Evolutionary conservation across 306 rosid genomes (phyloP).

Genomic region (Carpinus viminea): DNA sequence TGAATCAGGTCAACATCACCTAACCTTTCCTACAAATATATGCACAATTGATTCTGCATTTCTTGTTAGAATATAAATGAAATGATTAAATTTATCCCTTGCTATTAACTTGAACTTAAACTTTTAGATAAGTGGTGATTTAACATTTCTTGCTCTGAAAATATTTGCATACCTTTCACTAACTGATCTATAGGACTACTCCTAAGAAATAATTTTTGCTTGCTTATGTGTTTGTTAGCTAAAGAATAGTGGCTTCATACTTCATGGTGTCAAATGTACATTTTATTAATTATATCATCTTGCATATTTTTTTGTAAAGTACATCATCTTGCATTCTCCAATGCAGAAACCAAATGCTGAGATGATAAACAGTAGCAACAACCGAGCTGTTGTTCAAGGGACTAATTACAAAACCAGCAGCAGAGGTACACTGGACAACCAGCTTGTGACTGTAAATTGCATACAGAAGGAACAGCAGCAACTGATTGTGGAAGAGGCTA

Average conservation of each 20-base stretch:
- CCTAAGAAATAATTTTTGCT: not conserved
- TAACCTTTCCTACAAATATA: not conserved
- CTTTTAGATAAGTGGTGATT: no score
- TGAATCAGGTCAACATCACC: constrained; percentile 53
- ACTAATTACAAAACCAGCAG: constrained; percentile 30
- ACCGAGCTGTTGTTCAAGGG: constrained; percentile 30
- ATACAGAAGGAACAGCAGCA: constrained; percentile 34
- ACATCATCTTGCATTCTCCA: not conserved
- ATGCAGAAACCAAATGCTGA: constrained; percentile 64
- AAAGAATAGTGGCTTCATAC: not conserved
- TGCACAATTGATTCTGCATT: not conserved
- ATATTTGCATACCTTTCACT: not conserved
- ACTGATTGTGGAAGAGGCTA: constrained; percentile 34
- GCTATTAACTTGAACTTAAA: no score
- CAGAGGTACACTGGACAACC: constrained; percentile 35
- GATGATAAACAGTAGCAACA: constrained; percentile 30
- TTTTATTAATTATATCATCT: not conserved
- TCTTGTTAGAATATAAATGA: not conserved
- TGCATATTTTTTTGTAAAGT: not conserved
- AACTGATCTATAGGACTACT: not conserved
- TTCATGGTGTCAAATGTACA: not conserved
- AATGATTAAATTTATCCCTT: no score
- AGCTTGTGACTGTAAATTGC: constrained; percentile 32
- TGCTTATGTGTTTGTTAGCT: not conserved
- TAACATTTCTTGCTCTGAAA: not conserved